Conservation (phyloP, 2,329 filamentous ascomycete species). For the Fusarium vanettenii region DNA sequence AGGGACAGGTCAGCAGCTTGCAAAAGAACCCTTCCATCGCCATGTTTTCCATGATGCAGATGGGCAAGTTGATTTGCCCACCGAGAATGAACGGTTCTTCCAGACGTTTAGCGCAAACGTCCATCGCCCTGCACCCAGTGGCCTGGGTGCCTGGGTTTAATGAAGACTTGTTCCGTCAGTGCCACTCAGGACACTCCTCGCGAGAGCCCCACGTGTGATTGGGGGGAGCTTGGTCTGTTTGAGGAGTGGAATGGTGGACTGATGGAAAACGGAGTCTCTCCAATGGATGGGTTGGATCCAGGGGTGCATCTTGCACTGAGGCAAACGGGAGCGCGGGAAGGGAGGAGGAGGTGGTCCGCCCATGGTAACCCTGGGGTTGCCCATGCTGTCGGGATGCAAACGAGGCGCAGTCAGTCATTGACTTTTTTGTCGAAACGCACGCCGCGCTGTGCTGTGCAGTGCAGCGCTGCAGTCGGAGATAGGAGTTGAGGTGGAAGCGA, state of each 20-base stretch:
- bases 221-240: conserved; percentile 15
- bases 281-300: conserved; percentile 1
- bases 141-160: conserved; percentile 9
- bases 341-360: conserved; percentile 34
- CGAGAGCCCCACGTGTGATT: conserved; percentile 23
- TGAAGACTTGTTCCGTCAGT: conserved; percentile 17
- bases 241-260: conserved; percentile 33
- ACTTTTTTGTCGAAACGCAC: conserved; percentile 11
- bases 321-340: conserved; percentile 16
- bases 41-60: not conserved
- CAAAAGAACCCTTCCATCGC: conserved; percentile 4
- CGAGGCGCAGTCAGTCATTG: conserved; percentile 22
- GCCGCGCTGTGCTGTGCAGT: not conserved
- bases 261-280: conserved; percentile 20
- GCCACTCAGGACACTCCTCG: conserved; percentile 15
- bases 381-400: conserved; percentile 27
- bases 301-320: conserved; percentile 8
- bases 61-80: conserved; percentile 5
- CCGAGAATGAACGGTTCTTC: not conserved
- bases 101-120: not conserved
- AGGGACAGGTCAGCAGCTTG: conserved; percentile 1
- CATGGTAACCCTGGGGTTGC: conserved; percentile 20
- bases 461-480: not conserved
- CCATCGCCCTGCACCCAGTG: not conserved
- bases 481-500: conserved; percentile 9